These are phyloP conservation scores for Cercophora newfieldiana DNA, from an alignment of 495 filamentous ascomycete genomes.

Conservation along the genomic window DNA sequence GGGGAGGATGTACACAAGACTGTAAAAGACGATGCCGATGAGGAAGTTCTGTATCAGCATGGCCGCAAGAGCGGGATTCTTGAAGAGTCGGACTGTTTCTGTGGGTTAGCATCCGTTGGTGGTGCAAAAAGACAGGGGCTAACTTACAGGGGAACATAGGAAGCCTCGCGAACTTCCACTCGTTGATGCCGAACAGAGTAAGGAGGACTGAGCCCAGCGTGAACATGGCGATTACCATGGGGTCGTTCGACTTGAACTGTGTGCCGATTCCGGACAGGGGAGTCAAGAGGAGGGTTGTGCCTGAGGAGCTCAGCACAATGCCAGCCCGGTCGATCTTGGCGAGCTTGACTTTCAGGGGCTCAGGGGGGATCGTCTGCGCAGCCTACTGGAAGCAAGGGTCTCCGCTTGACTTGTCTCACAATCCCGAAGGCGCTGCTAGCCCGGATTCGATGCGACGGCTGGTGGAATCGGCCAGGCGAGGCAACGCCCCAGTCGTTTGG, in stretches of 20 bases:
- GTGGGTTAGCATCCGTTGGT: background rate
- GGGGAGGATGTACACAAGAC: background rate
- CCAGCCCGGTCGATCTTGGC: background rate
- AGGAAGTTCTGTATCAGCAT: background rate
- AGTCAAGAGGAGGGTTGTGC: background rate
- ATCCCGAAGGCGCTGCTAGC: background rate
- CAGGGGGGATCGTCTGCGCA: background rate
- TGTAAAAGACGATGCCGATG: slow-evolving; percentile 1
- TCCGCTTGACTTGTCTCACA: background rate
- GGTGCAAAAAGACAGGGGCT: background rate
- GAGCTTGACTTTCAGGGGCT: background rate
- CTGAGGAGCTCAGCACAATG: background rate
- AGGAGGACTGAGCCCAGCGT: background rate
- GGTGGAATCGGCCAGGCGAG: background rate
- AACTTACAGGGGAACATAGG: background rate
- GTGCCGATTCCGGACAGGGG: background rate
- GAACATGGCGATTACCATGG: background rate
- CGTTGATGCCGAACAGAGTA: background rate
- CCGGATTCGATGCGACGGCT: background rate
- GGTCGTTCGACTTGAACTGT: background rate
- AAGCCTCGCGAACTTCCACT: background rate
- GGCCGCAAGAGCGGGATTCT: background rate
- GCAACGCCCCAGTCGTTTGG: background rate
- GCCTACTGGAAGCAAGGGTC: background rate
- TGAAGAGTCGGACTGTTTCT: background rate